These are phyloP conservation scores for Tylopilus balloui DNA, from an alignment of 768 basidiomycete species.

Conservation along the genomic window DNA sequence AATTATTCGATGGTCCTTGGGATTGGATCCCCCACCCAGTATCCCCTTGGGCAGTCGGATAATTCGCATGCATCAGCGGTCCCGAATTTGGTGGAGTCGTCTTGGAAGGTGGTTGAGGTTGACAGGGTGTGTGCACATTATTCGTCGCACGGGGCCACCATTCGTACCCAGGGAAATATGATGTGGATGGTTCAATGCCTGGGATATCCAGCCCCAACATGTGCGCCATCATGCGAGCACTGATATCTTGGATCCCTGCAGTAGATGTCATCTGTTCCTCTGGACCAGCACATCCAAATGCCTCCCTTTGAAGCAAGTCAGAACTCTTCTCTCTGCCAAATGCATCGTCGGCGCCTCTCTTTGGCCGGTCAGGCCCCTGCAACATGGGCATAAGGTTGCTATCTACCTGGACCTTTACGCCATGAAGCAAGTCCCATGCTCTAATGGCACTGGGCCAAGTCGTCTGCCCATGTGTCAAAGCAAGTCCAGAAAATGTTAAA, in stretches of 20 bases:
- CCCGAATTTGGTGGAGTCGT: conserved; percentile 1
- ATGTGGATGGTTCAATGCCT: conserved; percentile 52
- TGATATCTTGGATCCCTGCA: conserved; percentile 56
- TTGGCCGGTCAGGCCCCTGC: conserved; percentile 43
- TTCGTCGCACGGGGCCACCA: conserved; percentile 53
- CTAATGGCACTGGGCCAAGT: conserved; percentile 71
- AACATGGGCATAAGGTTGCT: conserved; percentile 35
- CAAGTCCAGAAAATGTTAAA: conserved; percentile 4
- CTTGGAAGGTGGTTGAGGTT: conserved; percentile 7
- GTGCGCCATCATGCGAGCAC: conserved; percentile 64
- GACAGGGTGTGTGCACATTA: conserved; percentile 13
- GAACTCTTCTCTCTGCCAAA: conserved; percentile 53
- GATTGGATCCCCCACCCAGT: conserved; percentile 23
- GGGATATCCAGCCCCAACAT: conserved; percentile 67
- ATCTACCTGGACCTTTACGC: conserved; percentile 55
- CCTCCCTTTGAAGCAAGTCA: conserved; percentile 42
- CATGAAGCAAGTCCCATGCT: conserved; percentile 62
- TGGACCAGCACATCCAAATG: conserved; percentile 28
- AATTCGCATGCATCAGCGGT: conserved; percentile 12
- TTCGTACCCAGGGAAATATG: conserved; percentile 51
- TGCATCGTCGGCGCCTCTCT: conserved; percentile 58
- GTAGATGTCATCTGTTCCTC: conserved; percentile 23
- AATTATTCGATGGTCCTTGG: conserved; percentile 15
- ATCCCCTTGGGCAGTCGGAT: conserved; percentile 15
- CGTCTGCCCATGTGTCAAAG: conserved; percentile 35